These are phyloP conservation scores for Stephania cephalantha DNA, from an alignment of 164 flowering plant species.

Conservation along the genomic window DNA sequence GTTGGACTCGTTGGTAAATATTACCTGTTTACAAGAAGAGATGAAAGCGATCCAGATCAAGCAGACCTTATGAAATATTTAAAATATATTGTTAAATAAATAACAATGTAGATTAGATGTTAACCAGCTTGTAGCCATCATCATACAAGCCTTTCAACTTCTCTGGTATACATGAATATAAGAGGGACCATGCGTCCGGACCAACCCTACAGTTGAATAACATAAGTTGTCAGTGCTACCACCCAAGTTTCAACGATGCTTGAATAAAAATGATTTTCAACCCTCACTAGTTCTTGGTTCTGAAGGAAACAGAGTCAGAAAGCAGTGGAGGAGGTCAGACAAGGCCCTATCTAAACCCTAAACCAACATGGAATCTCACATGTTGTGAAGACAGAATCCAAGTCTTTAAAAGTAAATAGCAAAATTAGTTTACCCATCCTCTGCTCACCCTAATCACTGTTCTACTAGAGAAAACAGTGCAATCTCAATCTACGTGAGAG, in stretches of 20 bases:
- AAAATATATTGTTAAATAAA: not conserved
- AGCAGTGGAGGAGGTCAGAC: no score
- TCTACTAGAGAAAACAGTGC: no score
- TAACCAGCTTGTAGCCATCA: constrained; percentile 92
- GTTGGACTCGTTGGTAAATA: constrained; percentile 92
- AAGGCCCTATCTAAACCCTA: no score
- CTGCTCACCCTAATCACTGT: no score
- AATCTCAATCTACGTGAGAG: no score
- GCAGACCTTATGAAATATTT: constrained; percentile 1
- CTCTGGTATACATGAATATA: constrained; percentile 77
- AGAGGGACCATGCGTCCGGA: constrained; percentile 92
- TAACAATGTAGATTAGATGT: constrained; percentile 8
- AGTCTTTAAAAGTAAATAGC: no score
- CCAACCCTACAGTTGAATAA: constrained; percentile 51
- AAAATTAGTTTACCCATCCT: no score
- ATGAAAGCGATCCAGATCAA: not conserved
- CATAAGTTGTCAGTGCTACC: not conserved
- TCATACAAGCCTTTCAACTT: constrained; percentile 66
- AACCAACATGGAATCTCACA: no score
- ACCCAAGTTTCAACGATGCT: not conserved
- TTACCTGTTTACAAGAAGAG: constrained; percentile 42
- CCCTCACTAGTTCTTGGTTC: no score
- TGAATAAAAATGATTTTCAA: not conserved
- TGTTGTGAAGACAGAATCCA: no score
- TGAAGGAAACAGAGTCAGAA: no score